Conservation (phyloP, 169 alveolate species). For the Plasmodium blacklocki region DNA sequence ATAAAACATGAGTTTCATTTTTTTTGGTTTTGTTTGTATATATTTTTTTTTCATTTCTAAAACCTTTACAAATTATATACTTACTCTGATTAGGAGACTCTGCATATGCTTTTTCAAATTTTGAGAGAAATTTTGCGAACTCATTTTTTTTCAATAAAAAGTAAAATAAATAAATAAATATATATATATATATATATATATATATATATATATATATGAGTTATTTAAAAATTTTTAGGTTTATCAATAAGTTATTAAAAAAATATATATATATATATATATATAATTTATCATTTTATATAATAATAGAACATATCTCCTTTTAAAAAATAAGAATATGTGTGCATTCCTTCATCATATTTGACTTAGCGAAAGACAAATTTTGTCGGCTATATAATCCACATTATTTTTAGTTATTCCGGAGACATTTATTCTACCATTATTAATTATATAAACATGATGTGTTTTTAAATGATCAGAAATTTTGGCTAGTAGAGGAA, state of each 20-base stretch:
- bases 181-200: slow-evolving; percentile 2
- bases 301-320: slow-evolving; percentile 5
- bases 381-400: slow-evolving; percentile 51
- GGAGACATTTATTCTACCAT: slow-evolving; percentile 72
- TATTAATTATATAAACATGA: slow-evolving; percentile 51
- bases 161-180: not conserved
- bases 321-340: not conserved
- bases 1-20: not conserved
- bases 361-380: slow-evolving; percentile 29
- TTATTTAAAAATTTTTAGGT: slow-evolving; percentile 28
- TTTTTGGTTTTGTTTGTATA: not conserved
- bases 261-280: not conserved
- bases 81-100: slow-evolving; percentile 66
- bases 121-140: slow-evolving; percentile 30
- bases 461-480: slow-evolving; percentile 28
- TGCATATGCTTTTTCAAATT: slow-evolving; percentile 78
- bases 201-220: slow-evolving; percentile 4
- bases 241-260: not conserved
- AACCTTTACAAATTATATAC: not conserved
- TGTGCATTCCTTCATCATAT: not conserved
- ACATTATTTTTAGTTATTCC: slow-evolving; percentile 41
- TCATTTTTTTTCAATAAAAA: slow-evolving; percentile 40
- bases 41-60: slow-evolving; percentile 11
- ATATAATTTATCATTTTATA: not conserved
- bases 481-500: slow-evolving; percentile 36